Base-by-base conservation (phyloP, 2,329 filamentous ascomycete species). In the Ilyonectria robusta region DNA sequence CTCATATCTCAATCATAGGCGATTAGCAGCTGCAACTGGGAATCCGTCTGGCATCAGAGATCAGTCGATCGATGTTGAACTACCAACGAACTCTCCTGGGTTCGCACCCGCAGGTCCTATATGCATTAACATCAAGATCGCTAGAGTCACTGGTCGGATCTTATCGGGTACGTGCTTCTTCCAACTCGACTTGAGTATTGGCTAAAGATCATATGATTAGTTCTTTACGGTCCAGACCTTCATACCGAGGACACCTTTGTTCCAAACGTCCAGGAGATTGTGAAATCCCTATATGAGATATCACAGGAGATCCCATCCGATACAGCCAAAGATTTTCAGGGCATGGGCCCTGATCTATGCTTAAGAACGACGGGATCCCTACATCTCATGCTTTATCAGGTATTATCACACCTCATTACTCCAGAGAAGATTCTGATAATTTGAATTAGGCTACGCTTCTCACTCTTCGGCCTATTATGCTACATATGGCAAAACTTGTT, bases 381-480 rank as follows among this genome's bases (percentile, higher is more conserved):
- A 2, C 77, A 79, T 48, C 68, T 79, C 50, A 79, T 79, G 77
- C 68, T 79, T 6, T 78, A 78, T 44, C 77, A 79, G 68, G 77
- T 78, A 66, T 1, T 19, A 13, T 40, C 5, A 11, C 8, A 4
- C 1, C 10, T 19, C 9, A n/a, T 26, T 26, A 8, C 9, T 5
- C 0, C 1, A 3, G 4, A 0, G 1, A 3, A 15, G 4, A 4
- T 6, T 6, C 13, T 63, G 19, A 35, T 56, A 72, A n/a, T 71
- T 15, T 2, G 9, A 21, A 1, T 26, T 2, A 78, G 76, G 78
- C 77, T 11, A 78, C 76, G 0, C 75, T 78, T 35, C 74, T 78
- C 4, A 78, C 76, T 6, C 76, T 78, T 2, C 66, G 76, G 6
- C 76, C 76, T 2, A 76, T 78, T 5, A 74, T 78, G 70, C 51